Percentiles rank a stretch among this genome's conserved stretches.
These are phyloP conservation scores for Calocera cornea DNA, from an alignment of 768 basidiomycete genomes.

Conservation along the genomic window DNA sequence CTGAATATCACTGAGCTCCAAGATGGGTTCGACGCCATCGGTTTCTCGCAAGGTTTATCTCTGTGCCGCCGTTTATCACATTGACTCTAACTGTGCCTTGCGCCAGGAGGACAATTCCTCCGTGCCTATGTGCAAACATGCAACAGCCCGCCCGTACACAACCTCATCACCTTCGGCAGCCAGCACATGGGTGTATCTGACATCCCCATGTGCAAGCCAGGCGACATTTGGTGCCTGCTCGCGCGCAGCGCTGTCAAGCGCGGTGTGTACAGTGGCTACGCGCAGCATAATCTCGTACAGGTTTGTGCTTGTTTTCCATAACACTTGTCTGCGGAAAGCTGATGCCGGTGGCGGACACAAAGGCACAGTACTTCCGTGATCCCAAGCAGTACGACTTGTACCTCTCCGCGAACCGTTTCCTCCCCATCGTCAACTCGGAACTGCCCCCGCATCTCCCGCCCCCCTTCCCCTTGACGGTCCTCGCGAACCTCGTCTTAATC, in stretches of 20 bases:
- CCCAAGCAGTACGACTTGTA: slow-evolving; percentile 46
- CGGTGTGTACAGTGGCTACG: slow-evolving; percentile 63
- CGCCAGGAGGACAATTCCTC: slow-evolving; percentile 74
- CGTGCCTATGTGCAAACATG: slow-evolving; percentile 70
- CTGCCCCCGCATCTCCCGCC: slow-evolving; percentile 48
- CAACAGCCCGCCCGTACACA: slow-evolving; percentile 59
- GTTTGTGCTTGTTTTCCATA: slow-evolving; percentile 26
- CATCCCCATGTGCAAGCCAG: slow-evolving; percentile 47
- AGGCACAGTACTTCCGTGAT: slow-evolving; percentile 85
- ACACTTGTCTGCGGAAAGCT: neutral
- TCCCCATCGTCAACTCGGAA: slow-evolving; percentile 72
- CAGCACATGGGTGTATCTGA: slow-evolving; percentile 81
- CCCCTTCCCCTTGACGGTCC: slow-evolving; percentile 41
- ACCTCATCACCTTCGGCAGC: slow-evolving; percentile 76
- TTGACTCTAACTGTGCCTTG: neutral
- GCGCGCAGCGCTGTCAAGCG: slow-evolving; percentile 46
- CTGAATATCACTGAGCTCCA: slow-evolving; percentile 47
- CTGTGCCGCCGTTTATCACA: neutral
- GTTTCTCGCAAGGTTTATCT: slow-evolving; percentile 61
- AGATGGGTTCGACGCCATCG: slow-evolving; percentile 70
- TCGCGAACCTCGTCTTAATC: slow-evolving; percentile 58
- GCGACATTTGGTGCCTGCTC: slow-evolving; percentile 55
- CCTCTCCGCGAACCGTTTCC: slow-evolving; percentile 47
- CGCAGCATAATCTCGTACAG: slow-evolving; percentile 61
- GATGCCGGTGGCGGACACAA: neutral